These are phyloP conservation scores for Penicillium brevicompactum DNA, from an alignment of 2,329 filamentous ascomycete genomes.

Conservation along the genomic window DNA sequence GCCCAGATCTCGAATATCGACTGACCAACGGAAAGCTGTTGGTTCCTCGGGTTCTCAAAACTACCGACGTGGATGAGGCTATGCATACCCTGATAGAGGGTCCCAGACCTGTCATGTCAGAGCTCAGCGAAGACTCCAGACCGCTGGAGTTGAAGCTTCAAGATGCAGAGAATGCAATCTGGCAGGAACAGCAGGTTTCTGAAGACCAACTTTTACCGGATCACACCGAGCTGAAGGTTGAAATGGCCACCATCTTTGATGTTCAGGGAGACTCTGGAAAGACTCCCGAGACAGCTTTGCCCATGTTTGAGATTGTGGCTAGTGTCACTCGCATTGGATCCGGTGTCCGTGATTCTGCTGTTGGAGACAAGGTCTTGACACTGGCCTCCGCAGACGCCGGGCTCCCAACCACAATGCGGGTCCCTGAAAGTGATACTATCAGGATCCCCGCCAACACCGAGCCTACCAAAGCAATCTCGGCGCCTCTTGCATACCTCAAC, in stretches of 20 bases:
- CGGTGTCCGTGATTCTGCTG: constrained; percentile 7
- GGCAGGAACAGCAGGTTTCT: constrained; percentile 9
- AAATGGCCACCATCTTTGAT: constrained; percentile 18
- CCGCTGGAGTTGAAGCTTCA: constrained; percentile 14
- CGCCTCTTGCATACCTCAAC: constrained; percentile 16
- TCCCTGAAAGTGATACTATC: constrained; percentile 14
- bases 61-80: constrained; percentile 13
- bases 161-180: constrained; percentile 7
- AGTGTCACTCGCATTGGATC: constrained; percentile 13
- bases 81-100: constrained; percentile 19
- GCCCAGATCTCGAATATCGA: constrained; percentile 16
- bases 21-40: constrained; percentile 14
- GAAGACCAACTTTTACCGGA: constrained; percentile 4
- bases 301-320: constrained; percentile 19
- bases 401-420: constrained; percentile 13
- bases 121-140: constrained; percentile 9
- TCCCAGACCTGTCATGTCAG: constrained; percentile 11
- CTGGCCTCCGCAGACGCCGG: constrained; percentile 9
- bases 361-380: constrained; percentile 19
- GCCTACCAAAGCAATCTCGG: constrained; percentile 12
- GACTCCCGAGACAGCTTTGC: constrained; percentile 12
- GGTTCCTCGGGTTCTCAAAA: constrained; percentile 14
- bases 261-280: constrained; percentile 7
- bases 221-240: constrained; percentile 15
- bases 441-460: constrained; percentile 13